phyloP scores from a whole-genome alignment of 148 eudicot species.

The Rhododendron ferrugineum region DNA sequence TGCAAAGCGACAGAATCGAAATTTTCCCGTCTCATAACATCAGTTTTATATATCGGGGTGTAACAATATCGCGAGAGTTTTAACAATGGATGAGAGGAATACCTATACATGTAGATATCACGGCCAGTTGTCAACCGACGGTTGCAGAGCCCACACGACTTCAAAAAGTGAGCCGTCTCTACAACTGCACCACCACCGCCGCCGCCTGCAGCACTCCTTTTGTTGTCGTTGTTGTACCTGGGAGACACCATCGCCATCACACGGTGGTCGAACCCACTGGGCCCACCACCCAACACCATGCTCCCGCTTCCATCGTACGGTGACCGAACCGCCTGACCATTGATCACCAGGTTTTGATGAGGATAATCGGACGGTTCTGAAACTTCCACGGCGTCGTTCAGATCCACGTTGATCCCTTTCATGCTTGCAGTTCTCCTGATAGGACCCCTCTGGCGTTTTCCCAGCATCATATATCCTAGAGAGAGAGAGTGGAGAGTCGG shows the following conservation, averaged over 20 bases:
- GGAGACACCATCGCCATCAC: conserved; percentile 7
- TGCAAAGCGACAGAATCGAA: neutral
- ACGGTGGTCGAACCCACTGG: conserved; percentile 3
- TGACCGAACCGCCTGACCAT: neutral
- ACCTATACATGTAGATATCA: conserved; percentile 46
- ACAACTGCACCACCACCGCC: neutral
- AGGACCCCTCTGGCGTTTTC: conserved; percentile 23
- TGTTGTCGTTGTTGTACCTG: neutral
- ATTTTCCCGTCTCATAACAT: no score
- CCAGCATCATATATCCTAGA: conserved; percentile 11
- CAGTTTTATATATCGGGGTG: neutral
- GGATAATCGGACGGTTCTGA: neutral
- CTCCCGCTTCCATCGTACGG: neutral
- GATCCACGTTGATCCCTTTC: conserved; percentile 17
- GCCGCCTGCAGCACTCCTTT: neutral
- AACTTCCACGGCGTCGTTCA: neutral
- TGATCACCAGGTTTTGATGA: neutral
- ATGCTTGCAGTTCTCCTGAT: conserved; percentile 32
- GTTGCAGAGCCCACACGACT: conserved; percentile 29
- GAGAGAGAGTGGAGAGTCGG: neutral
- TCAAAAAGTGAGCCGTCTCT: conserved; percentile 25
- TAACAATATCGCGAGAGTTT: neutral
- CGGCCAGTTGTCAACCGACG: conserved; percentile 26
- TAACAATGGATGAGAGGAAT: neutral
- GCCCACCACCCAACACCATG: conserved; percentile 4